phyloP scores from a whole-genome alignment of 768 basidiomycete species.

The Lactarius pseudohatsudake region DNA sequence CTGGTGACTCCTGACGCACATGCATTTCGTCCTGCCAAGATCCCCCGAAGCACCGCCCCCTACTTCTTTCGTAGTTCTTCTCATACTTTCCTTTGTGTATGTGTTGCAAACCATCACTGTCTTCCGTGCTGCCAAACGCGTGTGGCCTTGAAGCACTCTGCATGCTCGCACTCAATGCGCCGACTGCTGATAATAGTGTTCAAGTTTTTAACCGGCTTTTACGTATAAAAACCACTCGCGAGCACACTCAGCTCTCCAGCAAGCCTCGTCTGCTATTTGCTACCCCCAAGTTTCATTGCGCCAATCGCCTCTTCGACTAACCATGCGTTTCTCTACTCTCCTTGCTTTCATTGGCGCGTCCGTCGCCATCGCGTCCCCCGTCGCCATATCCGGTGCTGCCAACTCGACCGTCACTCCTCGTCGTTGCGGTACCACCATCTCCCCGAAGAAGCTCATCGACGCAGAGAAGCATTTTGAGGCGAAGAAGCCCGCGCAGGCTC shows the following conservation, averaged over 20 bases:
- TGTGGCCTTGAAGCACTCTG: not conserved
- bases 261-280: not conserved
- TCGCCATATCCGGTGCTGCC: constrained; percentile 5
- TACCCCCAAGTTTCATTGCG: not conserved
- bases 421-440: constrained; percentile 31
- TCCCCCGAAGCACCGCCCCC: not conserved
- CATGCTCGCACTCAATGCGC: not conserved
- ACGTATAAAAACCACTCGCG: not conserved
- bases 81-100: not conserved
- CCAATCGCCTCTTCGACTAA: not conserved
- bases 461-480: constrained; percentile 45
- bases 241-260: constrained; percentile 1
- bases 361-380: constrained; percentile 36
- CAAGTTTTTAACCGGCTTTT: not conserved
- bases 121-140: not conserved
- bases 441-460: constrained; percentile 37
- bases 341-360: constrained; percentile 35
- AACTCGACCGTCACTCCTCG: constrained; percentile 25
- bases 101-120: not conserved
- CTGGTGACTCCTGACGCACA: not conserved
- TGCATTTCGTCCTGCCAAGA: not conserved
- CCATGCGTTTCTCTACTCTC: constrained; percentile 30
- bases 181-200: not conserved
- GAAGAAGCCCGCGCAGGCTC: constrained; percentile 35
- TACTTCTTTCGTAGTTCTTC: not conserved